These are phyloP conservation scores for Peronosclerospora sorghi DNA, from an alignment of 352 stramenopile genomes.

Conservation along the genomic window DNA sequence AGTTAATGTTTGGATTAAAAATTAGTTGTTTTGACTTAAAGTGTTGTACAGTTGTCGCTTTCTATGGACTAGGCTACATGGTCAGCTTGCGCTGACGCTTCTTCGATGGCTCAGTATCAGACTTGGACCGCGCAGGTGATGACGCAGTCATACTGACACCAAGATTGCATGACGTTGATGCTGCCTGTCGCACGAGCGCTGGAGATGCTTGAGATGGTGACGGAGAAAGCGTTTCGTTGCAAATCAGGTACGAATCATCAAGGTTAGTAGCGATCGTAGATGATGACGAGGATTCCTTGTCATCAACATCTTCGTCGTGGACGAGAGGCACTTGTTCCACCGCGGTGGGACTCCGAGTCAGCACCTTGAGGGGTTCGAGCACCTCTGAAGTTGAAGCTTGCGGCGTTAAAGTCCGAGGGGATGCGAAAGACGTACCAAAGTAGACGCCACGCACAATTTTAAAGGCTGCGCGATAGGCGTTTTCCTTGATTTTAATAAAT, in stretches of 20 bases:
- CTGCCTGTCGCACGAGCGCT: constrained; percentile 6
- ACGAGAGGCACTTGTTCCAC: constrained; percentile 13
- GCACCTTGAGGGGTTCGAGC: constrained; percentile 15
- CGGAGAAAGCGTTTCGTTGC: constrained; percentile 23
- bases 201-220: constrained; percentile 16
- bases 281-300: neutral
- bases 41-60: constrained; percentile 19
- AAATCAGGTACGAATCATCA: constrained; percentile 20
- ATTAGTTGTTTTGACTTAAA: constrained; percentile 15
- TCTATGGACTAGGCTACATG: constrained; percentile 15
- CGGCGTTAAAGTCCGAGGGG: constrained; percentile 3
- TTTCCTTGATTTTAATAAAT: constrained; percentile 14
- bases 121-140: constrained; percentile 16
- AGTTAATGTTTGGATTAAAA: constrained; percentile 13
- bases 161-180: constrained; percentile 15
- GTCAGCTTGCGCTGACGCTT: constrained; percentile 22
- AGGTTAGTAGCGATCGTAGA: neutral
- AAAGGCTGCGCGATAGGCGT: constrained; percentile 21
- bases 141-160: constrained; percentile 15
- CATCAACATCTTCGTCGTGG: constrained; percentile 4
- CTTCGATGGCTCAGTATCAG: constrained; percentile 10
- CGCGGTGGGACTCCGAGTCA: constrained; percentile 23
- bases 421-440: constrained; percentile 5
- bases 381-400: constrained; percentile 12
- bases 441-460: constrained; percentile 24